Conservation (phyloP, 495 filamentous ascomycete genomes). For the Neurospora sublineolata region DNA sequence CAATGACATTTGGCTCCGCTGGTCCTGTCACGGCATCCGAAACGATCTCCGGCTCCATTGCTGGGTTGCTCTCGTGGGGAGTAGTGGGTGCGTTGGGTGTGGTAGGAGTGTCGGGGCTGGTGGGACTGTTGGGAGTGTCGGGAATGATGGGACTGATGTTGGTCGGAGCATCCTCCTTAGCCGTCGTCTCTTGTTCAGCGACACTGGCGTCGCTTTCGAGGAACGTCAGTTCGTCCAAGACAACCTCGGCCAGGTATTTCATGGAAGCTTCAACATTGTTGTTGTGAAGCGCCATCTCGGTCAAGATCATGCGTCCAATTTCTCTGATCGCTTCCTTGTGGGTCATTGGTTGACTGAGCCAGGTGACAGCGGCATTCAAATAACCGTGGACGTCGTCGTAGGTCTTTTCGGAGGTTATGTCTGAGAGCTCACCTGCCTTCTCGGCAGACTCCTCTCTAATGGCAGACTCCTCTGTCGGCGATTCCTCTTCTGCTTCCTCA, state of each 20-base stretch:
- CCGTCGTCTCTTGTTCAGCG: neutral
- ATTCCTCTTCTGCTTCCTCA: neutral
- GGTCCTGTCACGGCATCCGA: neutral
- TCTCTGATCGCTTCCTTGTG: neutral
- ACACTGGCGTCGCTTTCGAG: neutral
- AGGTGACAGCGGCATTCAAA: neutral
- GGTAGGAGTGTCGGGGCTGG: neutral
- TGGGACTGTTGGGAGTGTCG: neutral
- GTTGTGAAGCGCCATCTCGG: neutral
- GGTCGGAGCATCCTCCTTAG: neutral
- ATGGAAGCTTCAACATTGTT: neutral
- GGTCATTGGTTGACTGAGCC: neutral
- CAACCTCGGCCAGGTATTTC: neutral
- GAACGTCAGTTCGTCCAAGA: neutral
- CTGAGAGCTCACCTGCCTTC: neutral
- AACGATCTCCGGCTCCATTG: neutral
- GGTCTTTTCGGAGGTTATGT: neutral
- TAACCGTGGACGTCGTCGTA: neutral
- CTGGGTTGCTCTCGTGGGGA: neutral
- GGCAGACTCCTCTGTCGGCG: too few relatives aligned
- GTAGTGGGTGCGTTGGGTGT: neutral
- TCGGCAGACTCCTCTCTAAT: neutral
- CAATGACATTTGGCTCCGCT: neutral
- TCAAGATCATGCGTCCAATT: neutral
- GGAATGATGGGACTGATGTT: neutral